Evolutionary conservation across 495 filamentous ascomycete genomes (phyloP).

Genomic region (Penicillium silybi): DNA sequence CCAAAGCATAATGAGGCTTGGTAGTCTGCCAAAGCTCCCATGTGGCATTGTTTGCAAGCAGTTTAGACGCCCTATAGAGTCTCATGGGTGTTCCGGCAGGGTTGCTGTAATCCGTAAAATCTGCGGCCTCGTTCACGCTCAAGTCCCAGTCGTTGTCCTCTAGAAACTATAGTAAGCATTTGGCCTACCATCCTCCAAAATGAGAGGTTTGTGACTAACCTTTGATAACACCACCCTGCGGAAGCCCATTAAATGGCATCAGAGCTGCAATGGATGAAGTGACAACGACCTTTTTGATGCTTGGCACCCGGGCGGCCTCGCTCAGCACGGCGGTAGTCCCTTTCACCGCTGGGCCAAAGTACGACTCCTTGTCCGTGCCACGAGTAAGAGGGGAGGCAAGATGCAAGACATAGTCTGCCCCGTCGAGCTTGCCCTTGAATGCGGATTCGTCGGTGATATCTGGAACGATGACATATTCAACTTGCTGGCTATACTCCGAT

Average conservation of each 20-base stretch:
- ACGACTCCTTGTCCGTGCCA: conserved; percentile 23
- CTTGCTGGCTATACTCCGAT: conserved; percentile 7
- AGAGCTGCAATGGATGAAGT: conserved; percentile 32
- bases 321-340: conserved; percentile 29
- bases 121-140: conserved; percentile 17
- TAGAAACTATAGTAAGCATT: background rate
- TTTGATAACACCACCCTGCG: conserved; percentile 21
- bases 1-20: conserved; percentile 27
- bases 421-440: conserved; percentile 26
- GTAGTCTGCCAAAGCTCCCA: conserved; percentile 19
- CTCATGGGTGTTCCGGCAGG: conserved; percentile 10
- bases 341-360: conserved; percentile 29
- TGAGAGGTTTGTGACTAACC: conserved; percentile 5
- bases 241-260: conserved; percentile 23
- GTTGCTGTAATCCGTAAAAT: conserved; percentile 15
- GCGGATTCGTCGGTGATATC: conserved; percentile 29
- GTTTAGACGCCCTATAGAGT: conserved; percentile 31
- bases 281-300: conserved; percentile 35
- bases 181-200: background rate
- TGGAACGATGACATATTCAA: conserved; percentile 30
- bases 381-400: conserved; percentile 36
- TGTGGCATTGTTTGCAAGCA: conserved; percentile 26
- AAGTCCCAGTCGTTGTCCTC: conserved; percentile 33
- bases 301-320: conserved; percentile 23
- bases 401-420: conserved; percentile 37